Evolutionary conservation across 108 stramenopile genomes (phyloP).

Genomic region (Cyclotella baltica): DNA sequence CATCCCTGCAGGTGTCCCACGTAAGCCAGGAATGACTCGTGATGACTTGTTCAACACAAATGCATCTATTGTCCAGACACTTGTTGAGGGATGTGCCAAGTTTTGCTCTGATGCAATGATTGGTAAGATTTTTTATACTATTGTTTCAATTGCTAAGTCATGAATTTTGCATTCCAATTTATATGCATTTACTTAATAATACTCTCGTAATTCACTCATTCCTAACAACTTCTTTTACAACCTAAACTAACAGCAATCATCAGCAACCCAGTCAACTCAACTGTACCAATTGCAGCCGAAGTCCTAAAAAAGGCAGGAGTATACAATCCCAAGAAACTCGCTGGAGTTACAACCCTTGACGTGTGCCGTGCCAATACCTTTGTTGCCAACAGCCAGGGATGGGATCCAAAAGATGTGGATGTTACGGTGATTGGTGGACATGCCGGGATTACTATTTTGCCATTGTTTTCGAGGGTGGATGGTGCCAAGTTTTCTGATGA

Average conservation of each 20-base stretch:
- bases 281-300: conserved; percentile 99
- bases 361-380: conserved; percentile 99
- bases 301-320: conserved; percentile 94
- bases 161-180: background rate
- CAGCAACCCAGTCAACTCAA: conserved; percentile 99
- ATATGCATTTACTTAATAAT: background rate
- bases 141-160: background rate
- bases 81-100: conserved; percentile 96
- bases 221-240: background rate
- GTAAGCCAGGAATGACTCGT: conserved; percentile 98
- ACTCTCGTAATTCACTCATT: no score
- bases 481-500: conserved; percentile 89
- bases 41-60: conserved; percentile 98
- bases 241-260: conserved; percentile 85
- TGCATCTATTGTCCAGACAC: conserved; percentile 93
- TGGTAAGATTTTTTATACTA: conserved; percentile 34
- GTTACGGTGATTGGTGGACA: conserved; percentile 99
- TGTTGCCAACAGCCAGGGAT: conserved; percentile 90
- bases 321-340: conserved; percentile 94
- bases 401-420: conserved; percentile 84
- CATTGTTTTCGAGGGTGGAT: conserved; percentile 94
- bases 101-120: conserved; percentile 95
- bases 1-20: conserved; percentile 99
- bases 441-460: conserved; percentile 99
- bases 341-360: conserved; percentile 99